Evolutionary conservation across 768 basidiomycete species (phyloP).

Genomic region (Suillus sp.): DNA sequence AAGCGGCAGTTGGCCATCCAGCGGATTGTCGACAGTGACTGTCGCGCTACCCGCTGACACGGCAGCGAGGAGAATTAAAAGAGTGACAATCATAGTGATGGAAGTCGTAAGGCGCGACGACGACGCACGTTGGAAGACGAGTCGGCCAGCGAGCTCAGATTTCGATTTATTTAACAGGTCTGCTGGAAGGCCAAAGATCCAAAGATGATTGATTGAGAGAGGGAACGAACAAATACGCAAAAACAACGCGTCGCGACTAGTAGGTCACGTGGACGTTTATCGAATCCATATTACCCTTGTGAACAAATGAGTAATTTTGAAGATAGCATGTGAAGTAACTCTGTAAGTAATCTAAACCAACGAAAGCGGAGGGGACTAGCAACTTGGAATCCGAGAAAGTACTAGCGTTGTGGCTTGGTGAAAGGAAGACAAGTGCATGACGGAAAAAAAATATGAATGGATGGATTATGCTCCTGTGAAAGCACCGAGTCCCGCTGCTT

Average conservation of each 20-base stretch:
- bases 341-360: slow-evolving; percentile 23
- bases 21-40: slow-evolving; percentile 56
- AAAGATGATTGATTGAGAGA: slow-evolving; percentile 15
- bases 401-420: slow-evolving; percentile 2
- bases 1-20: slow-evolving; percentile 73
- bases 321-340: slow-evolving; percentile 18
- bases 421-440: slow-evolving; percentile 5
- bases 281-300: slow-evolving; percentile 16
- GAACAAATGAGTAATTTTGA: slow-evolving; percentile 11
- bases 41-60: slow-evolving; percentile 44
- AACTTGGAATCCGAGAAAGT: slow-evolving; percentile 9
- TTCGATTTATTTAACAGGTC: slow-evolving; percentile 1
- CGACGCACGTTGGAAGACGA: slow-evolving; percentile 40
- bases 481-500: slow-evolving; percentile 69
- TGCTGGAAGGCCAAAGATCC: slow-evolving; percentile 8
- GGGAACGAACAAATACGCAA: slow-evolving; percentile 15
- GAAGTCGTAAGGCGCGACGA: slow-evolving; percentile 49
- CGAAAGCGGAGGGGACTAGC: slow-evolving; percentile 11
- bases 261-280: slow-evolving; percentile 31
- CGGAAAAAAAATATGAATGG: slow-evolving; percentile 9
- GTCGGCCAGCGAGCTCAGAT: slow-evolving; percentile 64
- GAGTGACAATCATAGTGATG: slow-evolving; percentile 66
- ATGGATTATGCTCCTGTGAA: slow-evolving; percentile 45
- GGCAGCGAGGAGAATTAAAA: slow-evolving; percentile 51
- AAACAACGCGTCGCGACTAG: slow-evolving; percentile 23